Percentiles rank a stretch among this genome's conserved stretches.
phyloP scores from a whole-genome alignment of 306 rosid genomes.

The Cicer cuneatum region DNA sequence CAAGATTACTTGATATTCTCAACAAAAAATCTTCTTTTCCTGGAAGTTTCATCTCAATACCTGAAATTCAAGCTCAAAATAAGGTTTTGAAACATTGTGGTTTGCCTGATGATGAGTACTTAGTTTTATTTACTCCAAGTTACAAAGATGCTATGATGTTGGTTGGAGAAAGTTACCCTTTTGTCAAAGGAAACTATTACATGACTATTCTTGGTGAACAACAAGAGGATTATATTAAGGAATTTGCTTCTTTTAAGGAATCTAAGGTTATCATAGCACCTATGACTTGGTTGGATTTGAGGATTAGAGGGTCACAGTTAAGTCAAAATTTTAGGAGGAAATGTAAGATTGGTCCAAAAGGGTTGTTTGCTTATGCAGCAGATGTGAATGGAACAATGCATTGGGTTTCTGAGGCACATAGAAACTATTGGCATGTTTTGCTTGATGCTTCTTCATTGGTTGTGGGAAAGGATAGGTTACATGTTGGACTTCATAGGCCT shows the following conservation, averaged over 20 bases:
- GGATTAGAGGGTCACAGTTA: slow-evolving; percentile 77
- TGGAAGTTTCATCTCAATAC: slow-evolving; percentile 78
- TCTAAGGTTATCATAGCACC: slow-evolving; percentile 65
- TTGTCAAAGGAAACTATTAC: slow-evolving; percentile 65
- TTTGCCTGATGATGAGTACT: slow-evolving; percentile 69
- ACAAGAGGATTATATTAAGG: slow-evolving; percentile 59
- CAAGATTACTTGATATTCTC: slow-evolving; percentile 78
- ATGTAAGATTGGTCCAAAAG: slow-evolving; percentile 75
- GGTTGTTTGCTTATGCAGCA: slow-evolving; percentile 74
- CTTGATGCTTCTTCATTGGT: slow-evolving; percentile 74
- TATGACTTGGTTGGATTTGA: slow-evolving; percentile 68
- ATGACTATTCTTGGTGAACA: slow-evolving; percentile 57
- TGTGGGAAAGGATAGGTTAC: slow-evolving; percentile 64
- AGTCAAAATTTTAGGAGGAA: slow-evolving; percentile 80
- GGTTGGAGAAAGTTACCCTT: slow-evolving; percentile 78
- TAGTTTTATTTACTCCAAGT: slow-evolving; percentile 70
- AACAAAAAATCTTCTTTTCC: slow-evolving; percentile 71
- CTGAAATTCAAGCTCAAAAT: slow-evolving; percentile 70
- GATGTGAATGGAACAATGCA: slow-evolving; percentile 71
- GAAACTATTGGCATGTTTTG: slow-evolving; percentile 85
- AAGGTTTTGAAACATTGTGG: slow-evolving; percentile 76
- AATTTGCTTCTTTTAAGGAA: slow-evolving; percentile 69
- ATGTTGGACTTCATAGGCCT: slow-evolving; percentile 75
- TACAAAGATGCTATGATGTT: slow-evolving; percentile 72
- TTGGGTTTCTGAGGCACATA: slow-evolving; percentile 86